Base-by-base conservation (phyloP, 768 basidiomycete genomes). In the Tylopilus sp. region DNA sequence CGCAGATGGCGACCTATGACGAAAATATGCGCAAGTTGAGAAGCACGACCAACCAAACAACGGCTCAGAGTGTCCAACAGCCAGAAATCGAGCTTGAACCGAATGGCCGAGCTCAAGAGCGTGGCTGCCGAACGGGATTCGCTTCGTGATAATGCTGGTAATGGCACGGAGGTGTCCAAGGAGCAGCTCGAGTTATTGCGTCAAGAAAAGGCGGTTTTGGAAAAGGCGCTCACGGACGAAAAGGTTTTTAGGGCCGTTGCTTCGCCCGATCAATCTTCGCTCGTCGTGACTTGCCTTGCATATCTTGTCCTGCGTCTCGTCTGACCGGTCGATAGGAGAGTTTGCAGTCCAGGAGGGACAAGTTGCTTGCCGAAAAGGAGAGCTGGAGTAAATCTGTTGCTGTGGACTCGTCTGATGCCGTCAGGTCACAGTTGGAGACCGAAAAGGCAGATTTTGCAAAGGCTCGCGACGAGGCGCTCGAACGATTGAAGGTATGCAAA, bases 371-470 rank as follows among this genome's bases (percentile, higher is more conserved):
- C 1, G 86, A 87, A 62, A 87, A 83, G 62, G 77, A 78, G 51
- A 68, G 70, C 21, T 57, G 67, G 50, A 64, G 54, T 31, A 50
- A 69, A n/a, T 28, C 71, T 2, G 54, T 57, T 2, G 54, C 52
- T 7, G 52, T 62, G 19, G 59, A 58, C 2, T 61, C 63, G 5
- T 53, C 73, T 4, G 72, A 74, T 14, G 65, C 69, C 31, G 62
- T 63, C 28, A 76, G 73, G 48, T 54, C 60, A 14, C 66, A 68
- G 17, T 82, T 81, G 80, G 85, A 87, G 51, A 61, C 72, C 1
- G 86, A 89, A 63, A 88, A 83, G 59, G 74, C 70, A 0, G 78
- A 80, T 48, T 71, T 91, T 1, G 50, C 76, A 31, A 81, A 81
- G 58, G 74, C 76, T 25, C 82, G 83, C 8, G 85, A 79, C 52